phyloP scores from a whole-genome alignment of 2,329 filamentous ascomycete genomes.

The Hypoxylon sp. region DNA sequence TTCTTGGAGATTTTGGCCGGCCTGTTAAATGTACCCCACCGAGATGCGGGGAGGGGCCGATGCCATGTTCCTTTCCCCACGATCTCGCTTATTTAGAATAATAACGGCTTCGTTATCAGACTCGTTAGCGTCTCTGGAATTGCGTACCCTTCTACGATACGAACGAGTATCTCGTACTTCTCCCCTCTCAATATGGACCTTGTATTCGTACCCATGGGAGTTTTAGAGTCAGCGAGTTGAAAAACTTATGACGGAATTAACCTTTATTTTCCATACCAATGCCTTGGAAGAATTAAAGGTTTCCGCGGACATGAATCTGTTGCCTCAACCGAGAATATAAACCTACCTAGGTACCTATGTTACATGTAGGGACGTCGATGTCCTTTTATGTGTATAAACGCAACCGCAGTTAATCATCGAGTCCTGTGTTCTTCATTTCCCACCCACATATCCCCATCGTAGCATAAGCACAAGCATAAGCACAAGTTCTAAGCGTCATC shows the following conservation, averaged over 20 bases:
- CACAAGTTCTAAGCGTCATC: no score
- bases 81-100: neutral
- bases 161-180: neutral
- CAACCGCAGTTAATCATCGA: no score
- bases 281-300: no score
- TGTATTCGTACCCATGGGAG: neutral
- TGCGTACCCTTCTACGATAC: neutral
- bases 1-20: neutral
- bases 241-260: neutral
- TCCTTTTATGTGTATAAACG: neutral
- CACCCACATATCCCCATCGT: no score
- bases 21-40: no score
- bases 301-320: neutral
- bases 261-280: no score
- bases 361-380: neutral
- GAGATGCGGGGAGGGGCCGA: neutral
- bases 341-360: neutral
- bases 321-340: neutral
- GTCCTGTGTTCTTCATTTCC: no score
- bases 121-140: neutral
- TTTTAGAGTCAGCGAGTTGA: neutral
- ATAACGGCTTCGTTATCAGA: neutral
- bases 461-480: no score
- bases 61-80: neutral
- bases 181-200: neutral